Percentiles rank a stretch among this genome's conserved stretches.
Evolutionary conservation across 345 rosid genomes (phyloP).

Genomic region (Arabidopsis thaliana): DNA sequence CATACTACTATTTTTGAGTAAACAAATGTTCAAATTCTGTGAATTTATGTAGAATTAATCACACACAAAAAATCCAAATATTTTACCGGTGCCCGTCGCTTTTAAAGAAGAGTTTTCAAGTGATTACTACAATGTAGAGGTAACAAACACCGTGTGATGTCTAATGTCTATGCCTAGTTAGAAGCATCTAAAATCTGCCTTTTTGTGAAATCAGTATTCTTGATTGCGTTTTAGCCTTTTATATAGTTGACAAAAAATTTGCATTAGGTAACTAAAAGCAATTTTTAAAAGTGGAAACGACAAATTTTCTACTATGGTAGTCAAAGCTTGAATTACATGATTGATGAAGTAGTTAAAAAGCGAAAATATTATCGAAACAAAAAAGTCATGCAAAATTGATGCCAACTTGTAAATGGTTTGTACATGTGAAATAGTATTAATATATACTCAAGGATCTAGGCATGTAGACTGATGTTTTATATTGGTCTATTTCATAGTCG

Average conservation of each 20-base stretch:
- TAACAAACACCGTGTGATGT: not conserved
- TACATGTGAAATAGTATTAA: conserved; percentile 30
- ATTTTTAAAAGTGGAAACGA: conserved; percentile 8
- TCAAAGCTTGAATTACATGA: conserved; percentile 34
- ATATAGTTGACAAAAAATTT: too few species aligned
- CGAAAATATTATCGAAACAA: conserved; percentile 18
- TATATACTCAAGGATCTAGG: conserved; percentile 15
- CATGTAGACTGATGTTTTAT: conserved; percentile 32
- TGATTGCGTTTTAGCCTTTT: not conserved
- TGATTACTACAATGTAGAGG: too few species aligned
- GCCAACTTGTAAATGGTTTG: conserved; percentile 28
- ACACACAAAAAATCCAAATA: too few species aligned
- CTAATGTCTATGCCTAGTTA: not conserved
- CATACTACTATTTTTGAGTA: not conserved
- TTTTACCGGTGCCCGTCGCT: too few species aligned
- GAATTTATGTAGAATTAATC: too few species aligned
- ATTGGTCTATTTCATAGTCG: conserved; percentile 29
- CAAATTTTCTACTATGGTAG: conserved; percentile 24
- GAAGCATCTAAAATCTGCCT: conserved; percentile 7
- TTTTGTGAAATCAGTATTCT: not conserved
- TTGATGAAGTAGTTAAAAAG: conserved; percentile 32
- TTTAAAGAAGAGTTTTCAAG: too few species aligned
- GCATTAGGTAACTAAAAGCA: conserved; percentile 24
- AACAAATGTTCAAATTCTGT: too few species aligned
- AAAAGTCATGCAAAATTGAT: conserved; percentile 43